These are phyloP conservation scores for Sphagnum fallax DNA, from an alignment of 228 moss, liverwort and hornwort genomes.

Conservation along the genomic window DNA sequence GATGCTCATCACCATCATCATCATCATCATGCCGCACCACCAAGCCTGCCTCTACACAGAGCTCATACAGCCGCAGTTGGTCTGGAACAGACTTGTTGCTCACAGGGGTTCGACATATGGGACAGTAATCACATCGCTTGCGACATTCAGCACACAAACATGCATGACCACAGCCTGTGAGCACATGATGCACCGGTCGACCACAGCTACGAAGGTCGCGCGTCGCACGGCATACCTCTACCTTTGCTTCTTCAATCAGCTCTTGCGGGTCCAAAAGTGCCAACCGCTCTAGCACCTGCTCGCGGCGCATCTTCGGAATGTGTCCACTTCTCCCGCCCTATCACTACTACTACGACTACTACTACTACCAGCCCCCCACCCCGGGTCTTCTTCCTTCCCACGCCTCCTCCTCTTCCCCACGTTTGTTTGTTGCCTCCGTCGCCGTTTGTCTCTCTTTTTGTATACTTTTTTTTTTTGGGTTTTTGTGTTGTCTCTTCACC, in stretches of 20 bases:
- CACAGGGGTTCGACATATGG: conserved; percentile 76
- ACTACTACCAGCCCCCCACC: too few relatives aligned
- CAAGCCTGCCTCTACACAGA: conserved; percentile 71
- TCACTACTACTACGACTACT: too few relatives aligned
- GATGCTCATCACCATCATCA: conserved; percentile 16
- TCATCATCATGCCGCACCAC: conserved; percentile 40
- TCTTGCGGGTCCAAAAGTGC: conserved; percentile 71
- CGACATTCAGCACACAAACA: conserved; percentile 84
- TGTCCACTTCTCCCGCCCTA: too few relatives aligned
- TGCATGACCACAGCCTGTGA: conserved; percentile 85
- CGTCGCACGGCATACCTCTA: conserved; percentile 82
- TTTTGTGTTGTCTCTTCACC: too few relatives aligned
- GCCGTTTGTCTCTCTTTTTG: too few relatives aligned
- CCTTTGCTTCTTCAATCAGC: conserved; percentile 83
- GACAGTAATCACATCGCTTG: conserved; percentile 70
- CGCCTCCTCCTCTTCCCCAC: too few relatives aligned
- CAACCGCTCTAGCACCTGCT: conserved; percentile 80
- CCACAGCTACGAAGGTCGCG: conserved; percentile 94
- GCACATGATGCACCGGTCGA: conserved; percentile 57
- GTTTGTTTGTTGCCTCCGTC: too few relatives aligned
- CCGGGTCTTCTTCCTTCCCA: too few relatives aligned
- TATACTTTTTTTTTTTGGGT: too few relatives aligned
- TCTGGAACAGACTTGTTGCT: conserved; percentile 39
- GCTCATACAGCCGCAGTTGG: conserved; percentile 77
- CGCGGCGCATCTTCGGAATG: too few relatives aligned